Conservation (phyloP, 331 rosid genomes). For the Pyrus hybrid region DNA sequence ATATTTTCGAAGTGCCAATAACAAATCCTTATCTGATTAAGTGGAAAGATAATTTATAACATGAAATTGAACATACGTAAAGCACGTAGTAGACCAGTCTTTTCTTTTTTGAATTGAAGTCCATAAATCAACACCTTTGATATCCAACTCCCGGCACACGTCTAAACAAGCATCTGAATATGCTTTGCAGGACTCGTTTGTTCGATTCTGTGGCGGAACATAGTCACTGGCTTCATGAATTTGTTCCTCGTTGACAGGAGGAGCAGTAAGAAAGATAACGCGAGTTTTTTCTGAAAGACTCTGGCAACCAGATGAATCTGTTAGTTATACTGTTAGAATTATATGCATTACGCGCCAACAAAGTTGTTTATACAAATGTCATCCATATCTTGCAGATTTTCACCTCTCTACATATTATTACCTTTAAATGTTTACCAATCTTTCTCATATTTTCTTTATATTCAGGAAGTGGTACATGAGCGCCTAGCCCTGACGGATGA, state of each 20-base stretch:
- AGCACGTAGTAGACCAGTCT: slow-evolving; percentile 56
- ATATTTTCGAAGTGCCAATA: too few relatives aligned
- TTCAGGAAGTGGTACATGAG: too few relatives aligned
- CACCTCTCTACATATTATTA: background rate
- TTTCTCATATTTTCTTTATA: slow-evolving; percentile 31
- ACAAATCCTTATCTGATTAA: background rate
- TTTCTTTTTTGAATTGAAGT: slow-evolving; percentile 54
- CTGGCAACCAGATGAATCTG: slow-evolving; percentile 22
- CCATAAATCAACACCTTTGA: slow-evolving; percentile 64
- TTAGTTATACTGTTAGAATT: background rate
- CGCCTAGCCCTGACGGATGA: too few relatives aligned
- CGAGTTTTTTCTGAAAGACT: slow-evolving; percentile 66
- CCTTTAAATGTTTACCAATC: slow-evolving; percentile 63
- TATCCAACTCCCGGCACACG: slow-evolving; percentile 50
- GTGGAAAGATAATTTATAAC: background rate
- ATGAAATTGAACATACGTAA: slow-evolving; percentile 46
- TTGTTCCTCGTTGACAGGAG: slow-evolving; percentile 54
- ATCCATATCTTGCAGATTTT: too few relatives aligned
- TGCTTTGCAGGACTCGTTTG: slow-evolving; percentile 21
- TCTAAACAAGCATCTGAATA: slow-evolving; percentile 75
- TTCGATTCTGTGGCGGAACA: background rate
- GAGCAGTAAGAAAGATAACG: slow-evolving; percentile 58
- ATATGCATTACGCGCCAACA: background rate
- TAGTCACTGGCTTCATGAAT: slow-evolving; percentile 21
- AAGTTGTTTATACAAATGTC: background rate